These are phyloP conservation scores for Diaporthe amygdali DNA, from an alignment of 2,329 filamentous ascomycete genomes.

Conservation along the genomic window DNA sequence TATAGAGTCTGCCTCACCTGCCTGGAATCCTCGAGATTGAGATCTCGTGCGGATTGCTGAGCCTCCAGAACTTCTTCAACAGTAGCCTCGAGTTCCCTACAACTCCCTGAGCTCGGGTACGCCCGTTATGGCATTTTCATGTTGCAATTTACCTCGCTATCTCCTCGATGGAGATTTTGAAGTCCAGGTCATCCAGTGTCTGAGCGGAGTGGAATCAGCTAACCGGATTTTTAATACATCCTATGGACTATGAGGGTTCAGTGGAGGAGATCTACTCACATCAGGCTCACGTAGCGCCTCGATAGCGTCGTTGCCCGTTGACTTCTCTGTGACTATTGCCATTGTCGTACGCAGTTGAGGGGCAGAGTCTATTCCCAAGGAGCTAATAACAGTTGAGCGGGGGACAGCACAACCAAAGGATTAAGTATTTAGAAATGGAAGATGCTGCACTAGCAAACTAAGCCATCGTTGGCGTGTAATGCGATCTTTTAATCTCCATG, in stretches of 20 bases:
- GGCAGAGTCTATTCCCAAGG: background rate
- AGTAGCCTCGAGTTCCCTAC: background rate
- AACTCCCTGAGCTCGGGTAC: background rate
- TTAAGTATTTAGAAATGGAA: no score
- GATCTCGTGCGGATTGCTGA: background rate
- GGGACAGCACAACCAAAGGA: no score
- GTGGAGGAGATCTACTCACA: background rate
- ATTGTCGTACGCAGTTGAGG: no score
- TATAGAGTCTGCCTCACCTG: background rate
- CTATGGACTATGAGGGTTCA: accelerated
- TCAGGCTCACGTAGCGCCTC: background rate
- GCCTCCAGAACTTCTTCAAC: background rate
- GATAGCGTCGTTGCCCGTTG: background rate
- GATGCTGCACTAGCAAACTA: background rate
- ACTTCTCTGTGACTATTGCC: background rate
- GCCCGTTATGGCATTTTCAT: background rate
- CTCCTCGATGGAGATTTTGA: background rate
- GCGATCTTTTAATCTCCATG: background rate
- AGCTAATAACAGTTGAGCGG: background rate
- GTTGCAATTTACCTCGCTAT: background rate
- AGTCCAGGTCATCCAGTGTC: background rate
- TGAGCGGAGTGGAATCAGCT: background rate
- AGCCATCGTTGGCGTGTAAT: background rate
- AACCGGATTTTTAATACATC: background rate
- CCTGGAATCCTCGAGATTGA: background rate